Evolutionary conservation across 371 early-diverging fungal species (phyloP), one percentile per base, ranked within the genome.

Genomic region (Rhizomucor pusillus): DNA sequence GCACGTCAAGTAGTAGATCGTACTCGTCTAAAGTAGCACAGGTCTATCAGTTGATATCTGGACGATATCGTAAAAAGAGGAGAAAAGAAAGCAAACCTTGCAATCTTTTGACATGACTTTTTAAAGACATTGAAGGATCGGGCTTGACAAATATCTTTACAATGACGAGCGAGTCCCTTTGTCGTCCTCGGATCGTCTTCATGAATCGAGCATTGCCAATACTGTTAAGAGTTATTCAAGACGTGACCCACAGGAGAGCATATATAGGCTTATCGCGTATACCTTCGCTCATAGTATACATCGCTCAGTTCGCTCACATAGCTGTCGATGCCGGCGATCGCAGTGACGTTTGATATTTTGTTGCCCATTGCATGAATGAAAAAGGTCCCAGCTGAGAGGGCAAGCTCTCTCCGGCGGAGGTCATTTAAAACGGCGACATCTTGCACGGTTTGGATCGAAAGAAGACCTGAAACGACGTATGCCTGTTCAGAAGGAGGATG

Each of bases 61-160:
- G 6, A 18, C 20, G 10, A 6, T 20, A 22, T 18, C 49, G 22
- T 34, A 6, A 6, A 20, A 34, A 4, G 3, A 14, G 3, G 3
- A 16, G 12, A 51, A 24, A 22, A 7, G 7, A 29, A 29, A 13
- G 20, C 13, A 39, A 62, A 88, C 89, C 78, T 71, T 82, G 76
- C 11, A 90, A 66, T 33, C 71, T 73, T 39, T 77, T 67, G 5
- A 87, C 79, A 43, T 87, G 76, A 50, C 69, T 72, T 20, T 74
- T 65, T 46, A 90, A 60, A 13, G 88, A 84, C 35, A 88, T 63
- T 5, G 78, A 77, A 45, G 81, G 65, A 53, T 90, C 84, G 1
- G 95, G 93, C 52, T 95, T 95, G 51, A 93, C 82, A 61, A 93
- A 96, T 37, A 95, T 89, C 61, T 96, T 95, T 29, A 94, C 89